Percentiles rank a stretch among this genome's conserved stretches.
Conservation (phyloP, 1,284 basidiomycete genomes). For the Apiotrichum gracile region DNA sequence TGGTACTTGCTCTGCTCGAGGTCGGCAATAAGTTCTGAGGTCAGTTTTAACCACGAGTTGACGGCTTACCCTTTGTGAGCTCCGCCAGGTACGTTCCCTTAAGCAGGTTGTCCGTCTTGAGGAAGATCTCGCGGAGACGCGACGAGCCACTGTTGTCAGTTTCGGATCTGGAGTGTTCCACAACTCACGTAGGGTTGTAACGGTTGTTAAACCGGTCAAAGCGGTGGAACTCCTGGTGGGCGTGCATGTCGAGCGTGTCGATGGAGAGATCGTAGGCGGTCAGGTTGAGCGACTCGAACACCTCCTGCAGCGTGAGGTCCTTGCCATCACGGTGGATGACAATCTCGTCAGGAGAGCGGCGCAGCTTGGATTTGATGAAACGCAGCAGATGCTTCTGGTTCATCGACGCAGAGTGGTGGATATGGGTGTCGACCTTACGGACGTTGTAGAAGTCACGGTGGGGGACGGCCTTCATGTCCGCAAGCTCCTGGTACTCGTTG, state of each 20-base stretch:
- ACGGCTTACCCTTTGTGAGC: constrained; percentile 68
- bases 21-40: constrained; percentile 86
- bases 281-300: constrained; percentile 90
- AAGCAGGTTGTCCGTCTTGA: constrained; percentile 96
- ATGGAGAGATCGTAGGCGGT: constrained; percentile 98
- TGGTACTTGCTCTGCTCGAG: constrained; percentile 98
- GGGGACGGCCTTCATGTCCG: constrained; percentile 81
- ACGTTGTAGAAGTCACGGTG: constrained; percentile 93
- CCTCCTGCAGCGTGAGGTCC: constrained; percentile 82
- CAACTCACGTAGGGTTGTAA: constrained; percentile 38
- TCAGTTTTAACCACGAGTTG: neutral
- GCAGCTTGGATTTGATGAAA: constrained; percentile 92
- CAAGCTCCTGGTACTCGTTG: constrained; percentile 90
- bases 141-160: constrained; percentile 64
- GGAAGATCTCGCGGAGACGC: constrained; percentile 89
- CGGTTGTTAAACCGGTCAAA: constrained; percentile 87
- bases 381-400: constrained; percentile 99
- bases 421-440: constrained; percentile 96
- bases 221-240: constrained; percentile 90
- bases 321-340: constrained; percentile 93
- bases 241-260: constrained; percentile 99
- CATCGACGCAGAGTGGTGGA: constrained; percentile 98
- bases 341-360: constrained; percentile 61
- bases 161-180: neutral
- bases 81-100: constrained; percentile 91